These are phyloP conservation scores for Apiospora aurea DNA, from an alignment of 2,329 filamentous ascomycete genomes.

Conservation along the genomic window DNA sequence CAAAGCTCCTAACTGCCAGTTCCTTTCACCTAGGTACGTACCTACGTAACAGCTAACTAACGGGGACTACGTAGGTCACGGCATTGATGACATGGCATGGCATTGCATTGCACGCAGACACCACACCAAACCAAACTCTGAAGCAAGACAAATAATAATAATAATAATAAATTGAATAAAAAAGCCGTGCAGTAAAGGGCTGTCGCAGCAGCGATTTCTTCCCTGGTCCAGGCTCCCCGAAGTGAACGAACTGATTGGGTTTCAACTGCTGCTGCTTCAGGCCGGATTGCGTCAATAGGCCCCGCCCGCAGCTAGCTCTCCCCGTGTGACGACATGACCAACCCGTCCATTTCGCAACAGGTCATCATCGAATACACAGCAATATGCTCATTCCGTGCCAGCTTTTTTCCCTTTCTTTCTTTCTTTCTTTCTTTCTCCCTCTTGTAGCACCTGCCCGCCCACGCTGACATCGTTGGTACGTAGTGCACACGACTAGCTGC, in stretches of 20 bases:
- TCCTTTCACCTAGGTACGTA: neutral
- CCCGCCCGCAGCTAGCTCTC: slow-evolving; percentile 1
- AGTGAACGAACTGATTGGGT: slow-evolving; percentile 10
- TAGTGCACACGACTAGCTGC: slow-evolving; percentile 18
- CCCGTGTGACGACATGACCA: slow-evolving; percentile 17
- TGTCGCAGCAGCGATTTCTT: neutral
- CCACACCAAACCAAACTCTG: neutral
- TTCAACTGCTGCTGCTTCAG: slow-evolving; percentile 17
- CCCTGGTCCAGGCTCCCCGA: neutral
- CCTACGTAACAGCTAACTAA: too few relatives aligned
- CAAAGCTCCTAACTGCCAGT: neutral
- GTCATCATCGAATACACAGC: slow-evolving; percentile 6
- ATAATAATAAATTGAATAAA: too few relatives aligned
- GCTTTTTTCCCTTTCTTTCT: too few relatives aligned
- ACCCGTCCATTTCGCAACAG: neutral
- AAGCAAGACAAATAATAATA: neutral
- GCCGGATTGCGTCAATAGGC: slow-evolving; percentile 15
- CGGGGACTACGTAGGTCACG: too few relatives aligned
- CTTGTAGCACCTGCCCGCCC: neutral
- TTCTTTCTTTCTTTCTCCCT: neutral
- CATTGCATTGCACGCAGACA: neutral
- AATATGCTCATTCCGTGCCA: slow-evolving; percentile 1
- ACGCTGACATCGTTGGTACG: neutral
- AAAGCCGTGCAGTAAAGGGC: neutral
- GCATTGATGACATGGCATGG: neutral